Evolutionary conservation across 2,329 filamentous ascomycete species (phyloP).

Genomic region (Monosporascus sp.): DNA sequence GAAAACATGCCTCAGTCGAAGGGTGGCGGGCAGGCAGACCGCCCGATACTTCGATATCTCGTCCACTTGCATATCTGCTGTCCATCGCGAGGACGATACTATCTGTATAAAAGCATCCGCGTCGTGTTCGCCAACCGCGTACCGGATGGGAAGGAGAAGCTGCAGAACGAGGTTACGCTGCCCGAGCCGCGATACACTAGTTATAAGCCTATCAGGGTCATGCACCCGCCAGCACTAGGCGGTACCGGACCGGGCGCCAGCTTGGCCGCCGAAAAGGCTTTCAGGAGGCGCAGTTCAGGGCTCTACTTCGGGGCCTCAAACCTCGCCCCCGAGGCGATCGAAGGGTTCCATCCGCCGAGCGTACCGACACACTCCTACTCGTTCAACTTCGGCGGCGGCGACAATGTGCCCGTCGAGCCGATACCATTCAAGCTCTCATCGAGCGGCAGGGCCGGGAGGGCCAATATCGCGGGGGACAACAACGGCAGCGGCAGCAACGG

Average conservation of each 20-base stretch:
- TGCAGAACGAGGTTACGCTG: constrained; percentile 82
- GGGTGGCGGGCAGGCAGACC: constrained; percentile 33
- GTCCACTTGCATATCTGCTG: constrained; percentile 92
- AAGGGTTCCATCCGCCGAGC: constrained; percentile 21
- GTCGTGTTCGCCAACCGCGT: constrained; percentile 97
- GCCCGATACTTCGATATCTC: constrained; percentile 79
- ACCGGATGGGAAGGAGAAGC: constrained; percentile 88
- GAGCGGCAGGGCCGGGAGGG: constrained; percentile 18
- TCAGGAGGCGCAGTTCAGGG: constrained; percentile 52
- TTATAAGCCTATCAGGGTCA: constrained; percentile 66
- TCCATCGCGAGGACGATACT: constrained; percentile 75
- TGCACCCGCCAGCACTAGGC: constrained; percentile 34
- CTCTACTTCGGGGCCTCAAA: constrained; percentile 30
- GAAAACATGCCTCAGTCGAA: constrained; percentile 49
- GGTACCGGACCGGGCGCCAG: constrained; percentile 41
- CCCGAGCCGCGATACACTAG: constrained; percentile 82
- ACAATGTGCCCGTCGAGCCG: constrained; percentile 39
- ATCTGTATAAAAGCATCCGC: constrained; percentile 84
- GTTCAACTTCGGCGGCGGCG: constrained; percentile 24
- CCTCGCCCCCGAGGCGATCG: constrained; percentile 32
- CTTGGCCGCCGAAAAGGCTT: constrained; percentile 55
- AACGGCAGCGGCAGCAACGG: constrained; percentile 23
- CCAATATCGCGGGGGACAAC: constrained; percentile 24
- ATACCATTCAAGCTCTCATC: constrained; percentile 43
- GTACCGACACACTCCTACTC: constrained; percentile 16